phyloP scores from a whole-genome alignment of 345 rosid genomes.

The Lepidium didymum region DNA sequence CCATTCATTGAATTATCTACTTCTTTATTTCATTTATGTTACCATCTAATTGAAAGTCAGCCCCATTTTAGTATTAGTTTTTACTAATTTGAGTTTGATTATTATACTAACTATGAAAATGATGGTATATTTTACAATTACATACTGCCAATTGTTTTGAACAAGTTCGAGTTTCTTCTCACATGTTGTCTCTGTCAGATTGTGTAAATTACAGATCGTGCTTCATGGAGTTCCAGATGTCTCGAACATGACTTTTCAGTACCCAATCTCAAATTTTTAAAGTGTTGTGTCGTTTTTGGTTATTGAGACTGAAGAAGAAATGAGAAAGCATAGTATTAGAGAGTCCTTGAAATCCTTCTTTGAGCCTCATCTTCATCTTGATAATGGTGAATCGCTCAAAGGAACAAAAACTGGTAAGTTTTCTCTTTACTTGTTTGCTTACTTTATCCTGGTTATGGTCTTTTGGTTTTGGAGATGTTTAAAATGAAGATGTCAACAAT shows the following conservation, averaged over 20 bases:
- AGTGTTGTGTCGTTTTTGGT: constrained; percentile 4
- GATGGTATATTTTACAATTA: neutral
- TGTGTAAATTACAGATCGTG: constrained; percentile 14
- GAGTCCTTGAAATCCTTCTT: constrained; percentile 68
- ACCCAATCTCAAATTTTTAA: constrained; percentile 22
- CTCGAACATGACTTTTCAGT: constrained; percentile 4
- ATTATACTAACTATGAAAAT: constrained; percentile 8
- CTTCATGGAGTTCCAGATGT: constrained; percentile 9
- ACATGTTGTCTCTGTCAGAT: constrained; percentile 1
- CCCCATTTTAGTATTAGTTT: neutral
- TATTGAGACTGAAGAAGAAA: constrained; percentile 33
- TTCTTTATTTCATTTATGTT: neutral
- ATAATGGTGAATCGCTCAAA: constrained; percentile 59
- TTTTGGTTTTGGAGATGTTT: neutral
- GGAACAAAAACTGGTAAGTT: constrained; percentile 63
- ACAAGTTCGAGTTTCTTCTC: constrained; percentile 7
- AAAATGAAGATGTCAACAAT: constrained; percentile 35
- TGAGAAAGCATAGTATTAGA: constrained; percentile 49
- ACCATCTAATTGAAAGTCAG: neutral
- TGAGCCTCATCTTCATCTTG: constrained; percentile 67
- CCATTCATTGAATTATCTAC: neutral
- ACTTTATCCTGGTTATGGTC: no score
- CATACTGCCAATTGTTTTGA: constrained; percentile 6
- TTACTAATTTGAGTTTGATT: neutral
- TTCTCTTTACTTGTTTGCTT: neutral